Evolutionary conservation across 2,329 filamentous ascomycete genomes (phyloP).

Genomic region (Fusarium sp.): DNA sequence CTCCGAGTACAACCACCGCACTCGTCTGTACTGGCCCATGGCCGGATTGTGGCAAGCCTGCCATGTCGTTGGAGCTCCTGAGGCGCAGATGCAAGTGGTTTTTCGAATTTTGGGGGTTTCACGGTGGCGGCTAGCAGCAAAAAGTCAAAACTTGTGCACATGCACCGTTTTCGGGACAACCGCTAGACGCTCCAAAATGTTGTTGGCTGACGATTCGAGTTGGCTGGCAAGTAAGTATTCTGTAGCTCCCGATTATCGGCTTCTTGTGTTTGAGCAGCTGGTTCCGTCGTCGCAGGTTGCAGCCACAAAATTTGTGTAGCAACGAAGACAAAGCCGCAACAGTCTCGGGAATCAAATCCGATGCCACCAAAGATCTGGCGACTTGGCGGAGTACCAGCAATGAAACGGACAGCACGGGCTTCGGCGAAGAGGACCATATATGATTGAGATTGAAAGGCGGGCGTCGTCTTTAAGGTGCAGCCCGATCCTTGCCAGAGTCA

Average conservation of each 20-base stretch:
- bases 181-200: neutral
- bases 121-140: neutral
- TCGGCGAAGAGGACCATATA: conserved; percentile 2
- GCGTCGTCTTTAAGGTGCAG: conserved; percentile 29
- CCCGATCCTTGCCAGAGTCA: conserved; percentile 29
- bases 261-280: conserved; percentile 7
- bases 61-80: conserved; percentile 17
- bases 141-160: conserved; percentile 1
- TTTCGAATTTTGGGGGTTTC: neutral
- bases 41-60: conserved; percentile 40
- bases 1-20: conserved; percentile 60
- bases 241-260: neutral
- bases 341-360: conserved; percentile 4
- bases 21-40: conserved; percentile 63
- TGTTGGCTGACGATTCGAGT: neutral
- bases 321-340: neutral
- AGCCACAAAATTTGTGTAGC: conserved; percentile 18
- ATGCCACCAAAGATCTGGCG: neutral
- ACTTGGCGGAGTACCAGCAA: neutral
- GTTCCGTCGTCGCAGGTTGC: neutral
- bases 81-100: neutral
- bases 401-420: neutral
- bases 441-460: conserved; percentile 10
- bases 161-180: neutral
- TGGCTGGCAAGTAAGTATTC: neutral